phyloP scores from a whole-genome alignment of 2,329 filamentous ascomycete species.

The Berkeleyomyces rouxiae region DNA sequence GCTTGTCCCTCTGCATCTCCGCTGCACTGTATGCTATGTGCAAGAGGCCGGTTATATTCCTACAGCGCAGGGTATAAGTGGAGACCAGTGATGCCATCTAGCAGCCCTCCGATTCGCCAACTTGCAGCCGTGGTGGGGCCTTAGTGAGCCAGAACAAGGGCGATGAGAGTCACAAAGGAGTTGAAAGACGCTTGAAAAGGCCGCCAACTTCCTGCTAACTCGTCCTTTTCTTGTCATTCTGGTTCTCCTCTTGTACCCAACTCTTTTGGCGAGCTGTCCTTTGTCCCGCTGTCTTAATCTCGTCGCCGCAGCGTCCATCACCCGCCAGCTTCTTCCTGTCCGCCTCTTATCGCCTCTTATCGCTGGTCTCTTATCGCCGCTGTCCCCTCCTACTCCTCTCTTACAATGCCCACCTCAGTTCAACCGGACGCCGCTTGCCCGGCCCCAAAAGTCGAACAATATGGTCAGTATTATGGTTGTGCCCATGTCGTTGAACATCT shows the following conservation, averaged over 20 bases:
- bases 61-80: slow-evolving; percentile 1
- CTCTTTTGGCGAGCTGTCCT: too few relatives aligned
- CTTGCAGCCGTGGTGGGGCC: slow-evolving; percentile 8
- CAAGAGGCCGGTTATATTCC: not conserved
- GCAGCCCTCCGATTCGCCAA: slow-evolving; percentile 9
- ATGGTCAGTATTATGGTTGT: slow-evolving; percentile 16
- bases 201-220: not conserved
- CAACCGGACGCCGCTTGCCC: not conserved
- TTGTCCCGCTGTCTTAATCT: not conserved
- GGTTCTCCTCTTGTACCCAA: not conserved
- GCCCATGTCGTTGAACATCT: not conserved
- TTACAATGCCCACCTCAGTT: slow-evolving; percentile 5
- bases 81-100: slow-evolving; percentile 11
- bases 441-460: slow-evolving; percentile 11
- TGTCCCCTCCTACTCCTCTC: not conserved
- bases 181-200: not conserved
- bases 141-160: not conserved
- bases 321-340: not conserved
- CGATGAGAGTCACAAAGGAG: not conserved
- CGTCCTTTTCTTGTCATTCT: not conserved
- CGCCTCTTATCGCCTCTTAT: not conserved
- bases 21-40: too few relatives aligned
- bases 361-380: not conserved
- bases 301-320: too few relatives aligned
- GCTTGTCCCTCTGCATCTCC: not conserved